phyloP scores from a whole-genome alignment of 257 asterid species.

The Echites panduratus region DNA sequence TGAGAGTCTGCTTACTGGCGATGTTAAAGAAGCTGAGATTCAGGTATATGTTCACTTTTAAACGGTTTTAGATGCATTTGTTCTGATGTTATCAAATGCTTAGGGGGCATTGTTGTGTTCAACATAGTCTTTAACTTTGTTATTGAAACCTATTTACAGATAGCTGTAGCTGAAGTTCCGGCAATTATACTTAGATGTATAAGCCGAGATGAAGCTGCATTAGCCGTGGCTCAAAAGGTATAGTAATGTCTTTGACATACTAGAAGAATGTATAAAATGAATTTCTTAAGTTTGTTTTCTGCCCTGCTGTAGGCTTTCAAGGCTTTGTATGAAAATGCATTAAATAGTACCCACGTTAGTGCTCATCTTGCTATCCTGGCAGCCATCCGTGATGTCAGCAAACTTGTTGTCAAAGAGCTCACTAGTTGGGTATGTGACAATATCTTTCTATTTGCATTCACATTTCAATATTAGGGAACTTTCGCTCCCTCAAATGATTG shows the following conservation, averaged over 20 bases:
- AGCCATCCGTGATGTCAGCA: constrained; percentile 92
- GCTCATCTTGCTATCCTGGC: constrained; percentile 83
- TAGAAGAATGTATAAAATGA: constrained; percentile 5
- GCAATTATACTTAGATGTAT: constrained; percentile 74
- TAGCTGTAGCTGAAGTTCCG: constrained; percentile 87
- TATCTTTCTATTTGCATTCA: background rate
- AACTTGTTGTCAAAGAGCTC: constrained; percentile 95
- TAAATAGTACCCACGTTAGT: constrained; percentile 56
- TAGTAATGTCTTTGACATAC: constrained; percentile 5
- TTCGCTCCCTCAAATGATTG: no score
- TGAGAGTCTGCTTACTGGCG: constrained; percentile 55
- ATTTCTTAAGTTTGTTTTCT: constrained; percentile 13
- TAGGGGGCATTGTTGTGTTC: background rate
- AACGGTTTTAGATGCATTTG: background rate
- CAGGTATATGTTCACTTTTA: constrained; percentile 42
- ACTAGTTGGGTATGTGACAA: constrained; percentile 82
- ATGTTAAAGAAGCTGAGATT: constrained; percentile 66
- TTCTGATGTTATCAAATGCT: background rate
- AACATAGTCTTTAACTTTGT: background rate
- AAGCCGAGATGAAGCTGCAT: constrained; percentile 95
- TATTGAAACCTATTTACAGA: constrained; percentile 34
- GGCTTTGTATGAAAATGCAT: constrained; percentile 82
- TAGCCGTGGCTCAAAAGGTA: constrained; percentile 97
- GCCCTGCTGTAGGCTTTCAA: constrained; percentile 60
- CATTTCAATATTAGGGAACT: no score